Evolutionary conservation across 2,329 filamentous ascomycete species (phyloP).

Genomic region (Blastomyces percursus): DNA sequence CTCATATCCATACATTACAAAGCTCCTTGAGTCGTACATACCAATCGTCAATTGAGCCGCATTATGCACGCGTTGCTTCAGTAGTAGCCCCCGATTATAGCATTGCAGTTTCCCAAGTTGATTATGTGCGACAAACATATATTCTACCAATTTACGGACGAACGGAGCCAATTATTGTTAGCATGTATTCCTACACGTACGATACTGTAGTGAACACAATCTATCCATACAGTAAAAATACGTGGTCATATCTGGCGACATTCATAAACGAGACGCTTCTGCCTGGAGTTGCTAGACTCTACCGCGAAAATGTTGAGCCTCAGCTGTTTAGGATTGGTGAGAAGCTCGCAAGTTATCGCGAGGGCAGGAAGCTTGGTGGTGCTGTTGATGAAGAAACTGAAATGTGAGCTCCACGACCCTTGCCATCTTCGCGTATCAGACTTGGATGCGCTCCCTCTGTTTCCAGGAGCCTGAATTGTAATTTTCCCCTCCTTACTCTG

Average conservation of each 20-base stretch:
- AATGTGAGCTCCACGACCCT: conserved; percentile 21
- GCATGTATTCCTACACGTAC: conserved; percentile 56
- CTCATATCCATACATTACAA: conserved; percentile 59
- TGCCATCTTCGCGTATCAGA: no score
- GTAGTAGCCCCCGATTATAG: conserved; percentile 61
- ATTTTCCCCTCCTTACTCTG: background rate
- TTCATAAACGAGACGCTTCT: conserved; percentile 70
- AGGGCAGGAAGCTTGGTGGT: conserved; percentile 52
- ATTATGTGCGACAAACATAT: conserved; percentile 59
- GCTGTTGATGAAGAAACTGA: conserved; percentile 48
- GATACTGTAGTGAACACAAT: conserved; percentile 58
- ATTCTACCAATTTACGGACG: conserved; percentile 64
- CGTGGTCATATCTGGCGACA: conserved; percentile 55
- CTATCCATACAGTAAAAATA: conserved; percentile 60
- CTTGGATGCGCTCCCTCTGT: background rate
- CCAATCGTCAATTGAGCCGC: conserved; percentile 57
- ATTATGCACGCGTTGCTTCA: conserved; percentile 53
- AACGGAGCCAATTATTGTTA: conserved; percentile 61
- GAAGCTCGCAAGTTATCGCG: conserved; percentile 57
- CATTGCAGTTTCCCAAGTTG: conserved; percentile 49
- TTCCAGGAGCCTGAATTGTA: background rate
- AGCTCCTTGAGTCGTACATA: conserved; percentile 55
- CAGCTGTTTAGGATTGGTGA: conserved; percentile 88
- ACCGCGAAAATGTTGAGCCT: conserved; percentile 86
- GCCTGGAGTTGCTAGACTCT: conserved; percentile 69